Evolutionary conservation across 1,139 yeast species (phyloP), one percentile per base, ranked within the genome.

Genomic region (Suhomyces maxii): DNA sequence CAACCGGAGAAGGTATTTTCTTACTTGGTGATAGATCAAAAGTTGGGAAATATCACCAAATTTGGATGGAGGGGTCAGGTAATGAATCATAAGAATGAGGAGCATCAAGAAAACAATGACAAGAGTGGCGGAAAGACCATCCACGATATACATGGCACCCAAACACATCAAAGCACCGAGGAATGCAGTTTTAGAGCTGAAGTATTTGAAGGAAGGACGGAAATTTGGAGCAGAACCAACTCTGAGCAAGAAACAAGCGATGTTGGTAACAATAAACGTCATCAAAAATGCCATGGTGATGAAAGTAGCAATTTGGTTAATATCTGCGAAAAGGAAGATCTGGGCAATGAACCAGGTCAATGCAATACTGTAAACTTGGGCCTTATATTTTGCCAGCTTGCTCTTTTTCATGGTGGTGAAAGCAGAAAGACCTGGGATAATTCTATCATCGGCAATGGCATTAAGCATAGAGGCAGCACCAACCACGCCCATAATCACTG

Each of bases 11-110:
- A 93, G 71, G 60, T 93, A 93, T 61, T 93, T 93, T 52, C 99
- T 75, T 5, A 93, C 98, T 65, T 93, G 99, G 61, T 93, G 99
- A 64, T 93, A 93, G 44, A 93, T 91, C 52, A 93, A 75, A 40
- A 90, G 81, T 66, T 93, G 98, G 2, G 98, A 90, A 26, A 93
- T 97, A 67, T 93, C 99, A 32, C 99, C 99, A 89, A 97, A 93
- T 34, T 90, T 86, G 63, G 89, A 90, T 6, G 98, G 97, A 2
- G 97, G 97, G 2, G 97, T 86, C 48, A 83, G 77, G 59, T 90
- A 89, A 64, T 93, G 98, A 51, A 93, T 93, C 48, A 86, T 64
- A 45, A 89, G 62, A 55, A 93, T 87, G 40, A 93, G 67, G 26
- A 83, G 69, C 42, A 82, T 65, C 57, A 90, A 73, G 46, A 86